These are phyloP conservation scores for Yarrowia deformans DNA, from an alignment of 805 yeast species.

Conservation along the genomic window DNA sequence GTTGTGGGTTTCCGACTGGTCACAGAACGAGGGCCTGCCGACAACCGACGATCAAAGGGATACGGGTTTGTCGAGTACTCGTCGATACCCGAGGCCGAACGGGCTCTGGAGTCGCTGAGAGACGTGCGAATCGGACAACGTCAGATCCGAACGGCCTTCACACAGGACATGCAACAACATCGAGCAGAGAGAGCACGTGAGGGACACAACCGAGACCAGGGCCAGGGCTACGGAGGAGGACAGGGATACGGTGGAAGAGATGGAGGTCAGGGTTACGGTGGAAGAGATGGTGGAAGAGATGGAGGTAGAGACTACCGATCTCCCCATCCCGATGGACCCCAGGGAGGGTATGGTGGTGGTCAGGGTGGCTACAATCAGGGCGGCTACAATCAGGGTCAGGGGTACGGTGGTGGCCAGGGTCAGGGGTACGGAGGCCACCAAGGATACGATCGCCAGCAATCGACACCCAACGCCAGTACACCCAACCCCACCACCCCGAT, in stretches of 20 bases:
- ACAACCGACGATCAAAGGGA: constrained; percentile 43
- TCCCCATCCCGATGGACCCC: constrained; percentile 6
- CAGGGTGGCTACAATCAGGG: constrained; percentile 13
- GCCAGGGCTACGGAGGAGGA: neutral
- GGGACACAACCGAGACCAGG: neutral
- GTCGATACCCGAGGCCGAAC: constrained; percentile 42
- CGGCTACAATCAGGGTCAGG: constrained; percentile 1
- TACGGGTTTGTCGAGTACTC: constrained; percentile 46
- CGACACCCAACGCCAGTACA: neutral
- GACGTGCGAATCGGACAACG: constrained; percentile 42
- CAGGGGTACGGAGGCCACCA: constrained; percentile 24
- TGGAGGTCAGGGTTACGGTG: constrained; percentile 4
- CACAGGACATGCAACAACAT: constrained; percentile 41
- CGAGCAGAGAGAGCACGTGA: constrained; percentile 26
- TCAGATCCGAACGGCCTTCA: constrained; percentile 44
- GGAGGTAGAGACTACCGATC: constrained; percentile 7
- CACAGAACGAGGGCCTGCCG: constrained; percentile 43
- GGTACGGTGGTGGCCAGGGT: constrained; percentile 11
- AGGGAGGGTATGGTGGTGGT: neutral
- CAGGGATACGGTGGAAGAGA: neutral
- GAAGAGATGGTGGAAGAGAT: neutral
- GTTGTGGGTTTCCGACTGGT: constrained; percentile 43
- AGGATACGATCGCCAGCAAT: constrained; percentile 9
- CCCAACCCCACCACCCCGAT: constrained; percentile 6
- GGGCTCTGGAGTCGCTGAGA: constrained; percentile 43